These are phyloP conservation scores for Dalbergia oliveri DNA, from an alignment of 306 rosid species.

Conservation along the genomic window DNA sequence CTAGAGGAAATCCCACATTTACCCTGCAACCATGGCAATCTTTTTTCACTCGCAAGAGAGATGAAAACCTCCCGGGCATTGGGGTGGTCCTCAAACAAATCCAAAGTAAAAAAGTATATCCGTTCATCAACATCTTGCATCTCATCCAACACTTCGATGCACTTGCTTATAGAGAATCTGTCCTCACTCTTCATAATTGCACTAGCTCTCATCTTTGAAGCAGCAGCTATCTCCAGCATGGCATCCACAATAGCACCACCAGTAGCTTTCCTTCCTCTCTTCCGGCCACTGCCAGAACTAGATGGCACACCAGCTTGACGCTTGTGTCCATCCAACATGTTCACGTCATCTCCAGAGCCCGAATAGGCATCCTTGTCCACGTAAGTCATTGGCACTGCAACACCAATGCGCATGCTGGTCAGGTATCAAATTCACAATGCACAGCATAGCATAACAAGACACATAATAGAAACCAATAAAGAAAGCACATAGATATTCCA, in stretches of 20 bases:
- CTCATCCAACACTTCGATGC: conserved; percentile 84
- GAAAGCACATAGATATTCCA: not conserved
- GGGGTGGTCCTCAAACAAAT: conserved; percentile 77
- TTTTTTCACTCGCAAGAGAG: conserved; percentile 75
- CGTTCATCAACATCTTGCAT: conserved; percentile 79
- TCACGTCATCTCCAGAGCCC: conserved; percentile 78
- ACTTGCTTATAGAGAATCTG: conserved; percentile 74
- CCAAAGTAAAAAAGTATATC: conserved; percentile 84
- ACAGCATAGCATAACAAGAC: conserved; percentile 9
- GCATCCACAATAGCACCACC: conserved; percentile 90
- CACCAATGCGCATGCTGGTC: conserved; percentile 39
- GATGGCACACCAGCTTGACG: conserved; percentile 69
- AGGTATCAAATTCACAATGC: conserved; percentile 37
- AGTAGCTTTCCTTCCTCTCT: conserved; percentile 88
- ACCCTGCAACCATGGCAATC: conserved; percentile 77
- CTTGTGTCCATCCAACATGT: conserved; percentile 74
- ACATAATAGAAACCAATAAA: not conserved
- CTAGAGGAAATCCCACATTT: conserved; percentile 66
- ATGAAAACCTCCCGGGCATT: conserved; percentile 82
- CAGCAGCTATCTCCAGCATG: conserved; percentile 88
- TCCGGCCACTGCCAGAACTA: conserved; percentile 62
- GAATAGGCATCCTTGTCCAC: conserved; percentile 86
- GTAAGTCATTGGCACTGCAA: conserved; percentile 65
- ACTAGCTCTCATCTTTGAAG: conserved; percentile 84
- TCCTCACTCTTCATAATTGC: conserved; percentile 85